These are phyloP conservation scores for Solanum dulcamara DNA, from an alignment of 257 asterid species.

Conservation along the genomic window DNA sequence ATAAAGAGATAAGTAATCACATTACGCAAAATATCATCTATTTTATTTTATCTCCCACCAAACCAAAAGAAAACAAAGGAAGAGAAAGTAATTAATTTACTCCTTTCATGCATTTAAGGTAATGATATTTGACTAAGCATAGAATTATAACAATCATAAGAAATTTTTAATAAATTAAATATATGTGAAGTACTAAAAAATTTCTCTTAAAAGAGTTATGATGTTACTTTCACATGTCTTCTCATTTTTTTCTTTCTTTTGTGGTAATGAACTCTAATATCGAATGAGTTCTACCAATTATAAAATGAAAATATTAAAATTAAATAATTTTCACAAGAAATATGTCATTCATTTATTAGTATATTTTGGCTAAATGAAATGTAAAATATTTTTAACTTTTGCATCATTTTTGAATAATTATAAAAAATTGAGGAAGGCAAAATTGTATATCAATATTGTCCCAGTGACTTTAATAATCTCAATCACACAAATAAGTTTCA, in stretches of 20 bases:
- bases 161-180: too few relatives aligned
- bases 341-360: not conserved
- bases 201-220: not conserved
- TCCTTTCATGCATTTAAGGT: not conserved
- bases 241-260: too few relatives aligned
- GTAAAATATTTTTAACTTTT: too few relatives aligned
- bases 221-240: not conserved
- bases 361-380: too few relatives aligned
- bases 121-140: not conserved
- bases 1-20: not conserved
- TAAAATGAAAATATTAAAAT: not conserved
- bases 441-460: too few relatives aligned
- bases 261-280: not conserved
- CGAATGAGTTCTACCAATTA: not conserved
- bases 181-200: too few relatives aligned
- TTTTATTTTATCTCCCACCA: not conserved
- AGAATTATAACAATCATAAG: not conserved
- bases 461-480: too few relatives aligned
- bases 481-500: too few relatives aligned
- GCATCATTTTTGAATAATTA: too few relatives aligned
- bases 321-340: not conserved
- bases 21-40: not conserved
- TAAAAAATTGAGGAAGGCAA: too few relatives aligned
- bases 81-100: not conserved
- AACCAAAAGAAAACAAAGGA: not conserved